Evolutionary conservation across 176 grass and related monocot genomes (phyloP).

Genomic region (Phoenix dactylifera): DNA sequence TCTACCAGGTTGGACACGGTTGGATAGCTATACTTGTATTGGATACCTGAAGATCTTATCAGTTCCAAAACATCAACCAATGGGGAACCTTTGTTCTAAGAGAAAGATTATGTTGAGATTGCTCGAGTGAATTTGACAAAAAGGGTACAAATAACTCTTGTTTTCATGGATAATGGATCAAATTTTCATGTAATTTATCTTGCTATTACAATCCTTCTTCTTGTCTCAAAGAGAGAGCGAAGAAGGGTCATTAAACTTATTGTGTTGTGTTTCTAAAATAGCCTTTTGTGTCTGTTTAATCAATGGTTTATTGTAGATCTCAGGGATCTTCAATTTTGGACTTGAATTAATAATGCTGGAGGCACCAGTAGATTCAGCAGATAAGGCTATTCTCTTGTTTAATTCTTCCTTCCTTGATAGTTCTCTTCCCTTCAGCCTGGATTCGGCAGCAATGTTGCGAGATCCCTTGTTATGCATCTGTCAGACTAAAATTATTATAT

Average conservation of each 20-base stretch:
- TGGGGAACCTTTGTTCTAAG: no score
- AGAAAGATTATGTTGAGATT: no score
- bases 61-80: no score
- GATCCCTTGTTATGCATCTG: slow-evolving; percentile 82
- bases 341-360: slow-evolving; percentile 14
- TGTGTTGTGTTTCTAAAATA: slow-evolving; percentile 54
- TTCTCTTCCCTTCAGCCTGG: slow-evolving; percentile 37
- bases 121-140: no score
- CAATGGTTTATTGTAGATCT: slow-evolving; percentile 39
- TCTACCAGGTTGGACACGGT: no score
- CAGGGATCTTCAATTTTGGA: neutral
- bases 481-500: slow-evolving; percentile 8
- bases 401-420: slow-evolving; percentile 46
- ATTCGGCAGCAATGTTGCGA: slow-evolving; percentile 50
- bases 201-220: no score
- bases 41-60: no score
- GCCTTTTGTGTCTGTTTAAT: slow-evolving; percentile 39
- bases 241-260: slow-evolving; percentile 21
- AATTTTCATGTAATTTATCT: no score
- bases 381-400: slow-evolving; percentile 54
- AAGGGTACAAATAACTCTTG: no score
- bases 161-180: no score
- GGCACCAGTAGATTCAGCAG: slow-evolving; percentile 28
- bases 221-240: no score
- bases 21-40: no score